phyloP scores from a whole-genome alignment of 495 filamentous ascomycete species.

The Trichoderma reesei region DNA sequence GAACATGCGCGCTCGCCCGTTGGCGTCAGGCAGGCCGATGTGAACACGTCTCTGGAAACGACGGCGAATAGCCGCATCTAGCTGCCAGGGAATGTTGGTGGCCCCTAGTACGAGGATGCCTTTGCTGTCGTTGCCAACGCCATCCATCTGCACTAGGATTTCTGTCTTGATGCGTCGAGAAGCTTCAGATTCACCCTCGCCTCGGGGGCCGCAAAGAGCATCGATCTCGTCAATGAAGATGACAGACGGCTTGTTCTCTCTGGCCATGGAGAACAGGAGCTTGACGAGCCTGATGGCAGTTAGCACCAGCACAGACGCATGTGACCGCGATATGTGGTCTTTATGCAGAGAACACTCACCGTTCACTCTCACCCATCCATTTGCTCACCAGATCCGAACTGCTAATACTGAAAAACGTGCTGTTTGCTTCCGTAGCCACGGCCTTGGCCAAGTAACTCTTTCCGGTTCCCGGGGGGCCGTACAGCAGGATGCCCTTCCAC shows the following conservation, averaged over 20 bases:
- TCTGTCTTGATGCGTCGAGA: slow-evolving; percentile 97
- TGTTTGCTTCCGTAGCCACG: slow-evolving; percentile 96
- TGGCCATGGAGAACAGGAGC: slow-evolving; percentile 93
- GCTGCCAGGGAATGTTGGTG: slow-evolving; percentile 98
- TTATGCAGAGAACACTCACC: slow-evolving; percentile 42
- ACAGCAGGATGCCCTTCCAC: slow-evolving; percentile 96
- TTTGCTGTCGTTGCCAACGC: slow-evolving; percentile 86
- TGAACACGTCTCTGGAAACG: slow-evolving; percentile 96
- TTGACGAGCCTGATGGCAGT: slow-evolving; percentile 66
- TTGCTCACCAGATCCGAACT: slow-evolving; percentile 94
- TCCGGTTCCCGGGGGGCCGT: slow-evolving; percentile 92
- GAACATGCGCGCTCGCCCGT: slow-evolving; percentile 93
- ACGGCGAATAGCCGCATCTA: slow-evolving; percentile 93
- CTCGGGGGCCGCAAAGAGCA: slow-evolving; percentile 88
- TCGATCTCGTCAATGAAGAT: slow-evolving; percentile 99
- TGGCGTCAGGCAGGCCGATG: slow-evolving; percentile 80
- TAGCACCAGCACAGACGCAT: too few species aligned
- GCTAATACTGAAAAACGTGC: slow-evolving; percentile 98
- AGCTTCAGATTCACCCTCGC: slow-evolving; percentile 96
- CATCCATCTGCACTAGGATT: slow-evolving; percentile 98
- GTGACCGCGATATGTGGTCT: background rate
- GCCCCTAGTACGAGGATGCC: slow-evolving; percentile 93
- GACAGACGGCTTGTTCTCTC: slow-evolving; percentile 95
- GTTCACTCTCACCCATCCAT: slow-evolving; percentile 99
- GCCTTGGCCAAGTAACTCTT: slow-evolving; percentile 96